Evolutionary conservation across 2,329 filamentous ascomycete species (phyloP), one percentile per base, ranked within the genome.

Genomic region (Ophiostoma himal-ulmi): DNA sequence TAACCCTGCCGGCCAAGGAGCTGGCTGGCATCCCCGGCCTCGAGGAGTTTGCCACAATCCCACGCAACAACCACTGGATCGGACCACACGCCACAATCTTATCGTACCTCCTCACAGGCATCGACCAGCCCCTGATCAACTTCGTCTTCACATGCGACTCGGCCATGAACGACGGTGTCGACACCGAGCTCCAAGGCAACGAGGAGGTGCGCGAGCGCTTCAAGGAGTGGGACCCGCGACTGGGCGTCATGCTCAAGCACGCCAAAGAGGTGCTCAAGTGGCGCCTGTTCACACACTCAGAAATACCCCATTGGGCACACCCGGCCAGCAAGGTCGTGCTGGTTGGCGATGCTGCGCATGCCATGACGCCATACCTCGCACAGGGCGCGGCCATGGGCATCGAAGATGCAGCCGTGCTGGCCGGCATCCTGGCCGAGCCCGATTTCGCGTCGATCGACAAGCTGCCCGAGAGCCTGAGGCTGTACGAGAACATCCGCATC

Each of bases 61-160:
- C 83, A 8, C 81, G 83, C 69, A 82, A 85, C 13, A 83, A 83
- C 73, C 84, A 84, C 73, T 85, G 83, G 83, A 78, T 85, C 69
- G 83, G 83, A 0, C 84, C 84, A 0, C 80, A 81, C 71, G 81
- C 68, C 14, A 71, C 70, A n/a, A 68, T 71, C 8, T 37, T 71
- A 22, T 69, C 68, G 57, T 71, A 71, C 41, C 68, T 72, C 36
- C 44, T 72, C 2, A 17, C 70, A 39, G 71, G 71, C 37, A 36
- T 71, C n/a, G 62, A 62, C 66, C 68, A 72, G 67, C 67, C 69
- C 6, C 70, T 72, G 20, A 39, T 71, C 68, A 72, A 72, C 68
- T 70, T 72, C 64, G 71, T 72, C 65, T 71, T 72, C 34, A 71
- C 70, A 4, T 72, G 71, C 68, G 70, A 72, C 66, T 57, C 41